A percentile compares a stretch with the other conserved stretches of the same genome.
phyloP scores from a whole-genome alignment of 2,329 filamentous ascomycete genomes.

The Taxawa tesnikishii region DNA sequence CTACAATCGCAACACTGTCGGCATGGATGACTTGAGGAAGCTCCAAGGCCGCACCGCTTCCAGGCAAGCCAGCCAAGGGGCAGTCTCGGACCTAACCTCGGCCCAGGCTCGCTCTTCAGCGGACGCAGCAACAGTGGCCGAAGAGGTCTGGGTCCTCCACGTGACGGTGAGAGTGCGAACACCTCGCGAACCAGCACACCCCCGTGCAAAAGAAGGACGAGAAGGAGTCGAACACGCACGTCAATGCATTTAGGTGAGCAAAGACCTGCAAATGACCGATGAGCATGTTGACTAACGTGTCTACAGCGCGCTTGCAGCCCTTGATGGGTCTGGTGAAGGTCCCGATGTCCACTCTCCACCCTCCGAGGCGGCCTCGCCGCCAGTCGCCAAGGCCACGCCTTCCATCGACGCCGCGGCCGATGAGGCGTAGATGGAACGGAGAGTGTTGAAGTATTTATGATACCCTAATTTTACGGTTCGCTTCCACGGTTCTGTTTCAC shows the following conservation, averaged over 20 bases:
- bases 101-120: slow-evolving; percentile 67
- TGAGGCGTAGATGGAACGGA: too few species aligned
- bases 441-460: too few species aligned
- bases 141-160: slow-evolving; percentile 60
- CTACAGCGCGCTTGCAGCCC: slow-evolving; percentile 39
- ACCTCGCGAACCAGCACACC: slow-evolving; percentile 87
- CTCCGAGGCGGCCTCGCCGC: slow-evolving; percentile 18
- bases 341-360: slow-evolving; percentile 50
- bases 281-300: slow-evolving; percentile 20
- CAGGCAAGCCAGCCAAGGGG: slow-evolving; percentile 51
- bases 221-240: slow-evolving; percentile 52
- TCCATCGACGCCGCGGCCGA: slow-evolving; percentile 28
- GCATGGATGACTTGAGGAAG: slow-evolving; percentile 80
- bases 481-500: too few species aligned
- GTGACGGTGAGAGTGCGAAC: slow-evolving; percentile 58
- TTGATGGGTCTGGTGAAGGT: slow-evolving; percentile 44
- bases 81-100: slow-evolving; percentile 50
- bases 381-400: slow-evolving; percentile 17
- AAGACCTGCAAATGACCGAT: too few species aligned
- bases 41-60: slow-evolving; percentile 54
- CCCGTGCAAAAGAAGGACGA: too few species aligned
- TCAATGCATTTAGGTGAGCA: slow-evolving; percentile 88
- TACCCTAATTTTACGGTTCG: too few species aligned
- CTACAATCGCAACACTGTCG: slow-evolving; percentile 66
- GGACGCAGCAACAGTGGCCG: slow-evolving; percentile 87